A percentile compares a stretch with the other conserved stretches of the same genome.
These are phyloP conservation scores for Penicillium roqueforti DNA, from an alignment of 495 filamentous ascomycete genomes.

Conservation along the genomic window DNA sequence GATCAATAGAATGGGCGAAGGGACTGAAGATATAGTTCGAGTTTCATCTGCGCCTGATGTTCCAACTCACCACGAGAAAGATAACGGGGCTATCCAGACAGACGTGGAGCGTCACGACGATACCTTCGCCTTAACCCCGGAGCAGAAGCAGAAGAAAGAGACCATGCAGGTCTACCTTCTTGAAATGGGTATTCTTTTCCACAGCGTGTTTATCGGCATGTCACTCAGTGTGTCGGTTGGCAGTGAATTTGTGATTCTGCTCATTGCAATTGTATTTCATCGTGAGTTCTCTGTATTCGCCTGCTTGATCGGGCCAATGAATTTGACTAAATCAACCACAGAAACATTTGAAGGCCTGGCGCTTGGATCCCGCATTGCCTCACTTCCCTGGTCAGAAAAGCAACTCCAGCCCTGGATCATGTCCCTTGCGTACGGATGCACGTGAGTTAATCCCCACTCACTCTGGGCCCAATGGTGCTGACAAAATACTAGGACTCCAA, in stretches of 20 bases:
- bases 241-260: slow-evolving; percentile 64
- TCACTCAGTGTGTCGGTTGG: slow-evolving; percentile 69
- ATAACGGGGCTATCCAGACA: slow-evolving; percentile 11
- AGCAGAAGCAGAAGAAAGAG: slow-evolving; percentile 31
- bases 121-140: slow-evolving; percentile 2
- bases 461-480: slow-evolving; percentile 16
- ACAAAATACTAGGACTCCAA: slow-evolving; percentile 57
- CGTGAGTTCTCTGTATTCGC: slow-evolving; percentile 33
- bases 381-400: slow-evolving; percentile 34
- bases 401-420: slow-evolving; percentile 65
- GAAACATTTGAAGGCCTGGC: slow-evolving; percentile 62
- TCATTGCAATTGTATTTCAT: slow-evolving; percentile 72
- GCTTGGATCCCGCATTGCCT: slow-evolving; percentile 60
- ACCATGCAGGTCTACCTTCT: slow-evolving; percentile 65
- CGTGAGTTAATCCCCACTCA: slow-evolving; percentile 17
- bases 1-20: slow-evolving; percentile 29
- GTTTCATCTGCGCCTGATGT: slow-evolving; percentile 26
- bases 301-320: too few species aligned
- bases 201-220: slow-evolving; percentile 80
- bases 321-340: slow-evolving; percentile 24
- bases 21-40: slow-evolving; percentile 21
- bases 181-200: slow-evolving; percentile 77
- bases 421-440: slow-evolving; percentile 72
- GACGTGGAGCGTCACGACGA: slow-evolving; percentile 22
- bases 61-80: slow-evolving; percentile 11